Conservation (phyloP, 768 basidiomycete genomes). For the Lyophyllum semitale region DNA sequence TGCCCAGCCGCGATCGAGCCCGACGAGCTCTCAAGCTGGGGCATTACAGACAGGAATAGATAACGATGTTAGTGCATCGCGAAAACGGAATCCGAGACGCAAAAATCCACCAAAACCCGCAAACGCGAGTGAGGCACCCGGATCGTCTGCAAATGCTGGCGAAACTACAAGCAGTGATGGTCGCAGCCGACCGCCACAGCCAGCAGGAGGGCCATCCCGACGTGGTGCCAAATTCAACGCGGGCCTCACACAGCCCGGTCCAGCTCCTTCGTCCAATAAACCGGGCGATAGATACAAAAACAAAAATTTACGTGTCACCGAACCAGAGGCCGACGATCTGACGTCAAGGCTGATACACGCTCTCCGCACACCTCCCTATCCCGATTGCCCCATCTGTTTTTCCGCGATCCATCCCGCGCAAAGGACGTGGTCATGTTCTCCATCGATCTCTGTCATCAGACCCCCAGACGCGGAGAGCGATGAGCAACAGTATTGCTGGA, state of each 20-base stretch:
- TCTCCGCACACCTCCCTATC: conserved; percentile 69
- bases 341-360: conserved; percentile 71
- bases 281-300: conserved; percentile 3
- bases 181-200: background rate
- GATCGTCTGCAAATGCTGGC: background rate
- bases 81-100: conserved; percentile 2
- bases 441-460: conserved; percentile 48
- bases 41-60: background rate
- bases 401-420: conserved; percentile 75
- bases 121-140: background rate
- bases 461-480: conserved; percentile 29
- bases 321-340: conserved; percentile 61
- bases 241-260: conserved; percentile 20
- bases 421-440: conserved; percentile 86
- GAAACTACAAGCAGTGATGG: background rate
- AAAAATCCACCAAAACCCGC: conserved; percentile 2
- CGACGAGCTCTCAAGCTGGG: conserved; percentile 2
- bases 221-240: background rate
- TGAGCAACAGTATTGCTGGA: conserved; percentile 77
- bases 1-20: conserved; percentile 2
- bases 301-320: conserved; percentile 10
- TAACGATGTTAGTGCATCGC: background rate
- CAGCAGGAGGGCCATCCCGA: background rate
- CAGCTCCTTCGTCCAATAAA: conserved; percentile 4
- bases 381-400: conserved; percentile 87